Evolutionary conservation across 2,329 filamentous ascomycete species (phyloP).

Genomic region (Arthrobotrys megalospora): DNA sequence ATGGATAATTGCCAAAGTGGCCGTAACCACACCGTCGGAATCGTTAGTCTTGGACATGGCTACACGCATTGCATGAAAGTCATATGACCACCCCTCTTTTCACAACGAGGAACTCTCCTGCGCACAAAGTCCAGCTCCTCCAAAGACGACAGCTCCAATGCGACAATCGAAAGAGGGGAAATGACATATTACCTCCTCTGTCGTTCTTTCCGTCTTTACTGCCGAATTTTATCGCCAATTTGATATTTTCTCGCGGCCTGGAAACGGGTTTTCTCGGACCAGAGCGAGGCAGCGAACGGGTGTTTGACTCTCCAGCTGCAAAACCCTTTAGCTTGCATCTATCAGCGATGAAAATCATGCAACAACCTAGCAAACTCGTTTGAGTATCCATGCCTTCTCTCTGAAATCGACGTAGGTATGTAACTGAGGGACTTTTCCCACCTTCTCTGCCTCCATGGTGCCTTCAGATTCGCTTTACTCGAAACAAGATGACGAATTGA

Average conservation of each 20-base stretch:
- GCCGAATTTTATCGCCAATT: neutral
- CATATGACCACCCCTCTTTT: constrained; percentile 60
- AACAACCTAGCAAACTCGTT: constrained; percentile 52
- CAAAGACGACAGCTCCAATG: constrained; percentile 12
- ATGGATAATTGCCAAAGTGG: constrained; percentile 59
- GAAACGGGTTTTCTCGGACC: neutral
- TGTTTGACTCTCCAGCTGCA: constrained; percentile 53
- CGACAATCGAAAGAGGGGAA: constrained; percentile 15
- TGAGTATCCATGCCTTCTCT: constrained; percentile 44
- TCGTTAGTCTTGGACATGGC: constrained; percentile 52
- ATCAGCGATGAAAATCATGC: constrained; percentile 52
- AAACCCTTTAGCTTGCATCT: constrained; percentile 57
- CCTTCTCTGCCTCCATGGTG: constrained; percentile 22
- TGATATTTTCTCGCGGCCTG: constrained; percentile 5
- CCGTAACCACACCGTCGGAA: constrained; percentile 58
- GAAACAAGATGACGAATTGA: constrained; percentile 28
- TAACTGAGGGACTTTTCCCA: constrained; percentile 58
- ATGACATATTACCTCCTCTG: constrained; percentile 26
- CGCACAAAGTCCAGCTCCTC: constrained; percentile 18
- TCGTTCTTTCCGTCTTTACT: neutral
- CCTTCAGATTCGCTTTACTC: constrained; percentile 15
- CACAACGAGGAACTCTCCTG: constrained; percentile 19
- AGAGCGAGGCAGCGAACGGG: constrained; percentile 9
- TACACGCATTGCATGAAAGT: constrained; percentile 57
- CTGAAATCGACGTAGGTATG: constrained; percentile 29